These are phyloP conservation scores for Termitomyces sp. DNA, from an alignment of 768 basidiomycete genomes.

Conservation along the genomic window DNA sequence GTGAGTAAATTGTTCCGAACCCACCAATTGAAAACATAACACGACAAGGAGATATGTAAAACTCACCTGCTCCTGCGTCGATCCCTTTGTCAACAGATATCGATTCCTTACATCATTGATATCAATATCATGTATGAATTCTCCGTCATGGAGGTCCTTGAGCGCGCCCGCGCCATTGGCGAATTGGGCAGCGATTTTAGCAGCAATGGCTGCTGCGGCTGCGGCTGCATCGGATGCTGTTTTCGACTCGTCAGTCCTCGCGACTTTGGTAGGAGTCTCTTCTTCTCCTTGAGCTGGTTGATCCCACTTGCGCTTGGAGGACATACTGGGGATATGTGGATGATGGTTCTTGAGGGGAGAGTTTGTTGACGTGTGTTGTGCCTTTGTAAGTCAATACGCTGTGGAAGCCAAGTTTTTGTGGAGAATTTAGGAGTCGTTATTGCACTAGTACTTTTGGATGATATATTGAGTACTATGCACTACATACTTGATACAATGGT, in stretches of 20 bases:
- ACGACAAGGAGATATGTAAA: not conserved
- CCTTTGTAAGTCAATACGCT: not conserved
- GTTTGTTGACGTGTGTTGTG: constrained; percentile 10
- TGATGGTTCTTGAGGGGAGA: not conserved
- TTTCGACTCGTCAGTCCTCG: constrained; percentile 48
- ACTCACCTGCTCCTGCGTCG: constrained; percentile 85
- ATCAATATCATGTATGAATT: constrained; percentile 88
- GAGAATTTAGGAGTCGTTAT: too few species aligned
- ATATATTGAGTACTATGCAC: not conserved
- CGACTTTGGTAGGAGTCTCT: constrained; percentile 35
- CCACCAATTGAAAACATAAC: not conserved
- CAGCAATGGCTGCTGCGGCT: constrained; percentile 79
- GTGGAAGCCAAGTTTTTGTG: too few species aligned
- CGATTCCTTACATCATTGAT: constrained; percentile 96
- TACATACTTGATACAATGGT: not conserved
- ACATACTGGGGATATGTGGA: constrained; percentile 31
- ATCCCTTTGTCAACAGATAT: constrained; percentile 89
- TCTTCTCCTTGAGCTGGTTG: constrained; percentile 49
- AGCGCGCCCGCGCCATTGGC: constrained; percentile 35
- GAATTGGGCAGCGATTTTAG: constrained; percentile 91
- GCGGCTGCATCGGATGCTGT: constrained; percentile 64
- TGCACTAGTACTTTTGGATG: not conserved
- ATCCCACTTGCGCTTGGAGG: constrained; percentile 83
- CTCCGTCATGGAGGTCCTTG: constrained; percentile 70
- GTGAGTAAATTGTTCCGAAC: not conserved